Evolutionary conservation across 2,329 filamentous ascomycete genomes (phyloP).

Genomic region (Tolypocladium pustulatum): DNA sequence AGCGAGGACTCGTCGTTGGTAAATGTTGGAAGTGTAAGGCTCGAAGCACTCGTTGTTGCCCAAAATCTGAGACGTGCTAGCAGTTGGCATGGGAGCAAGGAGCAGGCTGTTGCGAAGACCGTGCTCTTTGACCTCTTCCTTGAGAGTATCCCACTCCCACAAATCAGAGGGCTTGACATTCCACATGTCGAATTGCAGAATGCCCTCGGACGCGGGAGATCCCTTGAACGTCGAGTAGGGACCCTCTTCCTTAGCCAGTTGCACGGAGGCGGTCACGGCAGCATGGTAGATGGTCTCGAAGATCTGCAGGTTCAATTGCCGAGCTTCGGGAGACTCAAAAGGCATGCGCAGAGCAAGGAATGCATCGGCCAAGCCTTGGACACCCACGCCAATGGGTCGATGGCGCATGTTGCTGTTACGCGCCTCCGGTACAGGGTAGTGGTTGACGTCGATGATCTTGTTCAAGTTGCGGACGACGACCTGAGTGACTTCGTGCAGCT

Average conservation of each 20-base stretch:
- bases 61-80: conserved; percentile 92
- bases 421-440: conserved; percentile 94
- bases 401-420: conserved; percentile 96
- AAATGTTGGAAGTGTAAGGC: conserved; percentile 99
- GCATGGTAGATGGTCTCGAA: conserved; percentile 99
- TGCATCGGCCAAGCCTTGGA: conserved; percentile 93
- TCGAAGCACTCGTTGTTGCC: conserved; percentile 99
- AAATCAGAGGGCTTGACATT: conserved; percentile 84
- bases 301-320: conserved; percentile 92
- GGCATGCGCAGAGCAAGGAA: conserved; percentile 95
- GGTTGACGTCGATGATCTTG: conserved; percentile 96
- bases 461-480: conserved; percentile 93
- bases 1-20: conserved; percentile 93
- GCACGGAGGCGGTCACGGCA: conserved; percentile 77
- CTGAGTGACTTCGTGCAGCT: conserved; percentile 88
- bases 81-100: conserved; percentile 95
- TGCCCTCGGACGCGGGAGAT: conserved; percentile 86
- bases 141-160: conserved; percentile 90
- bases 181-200: conserved; percentile 99
- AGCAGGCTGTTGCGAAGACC: conserved; percentile 93
- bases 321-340: conserved; percentile 92
- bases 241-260: conserved; percentile 74
- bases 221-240: conserved; percentile 86
- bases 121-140: conserved; percentile 83
- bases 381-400: conserved; percentile 89